These are phyloP conservation scores for Mycena maculata DNA, from an alignment of 768 basidiomycete genomes.

Conservation along the genomic window DNA sequence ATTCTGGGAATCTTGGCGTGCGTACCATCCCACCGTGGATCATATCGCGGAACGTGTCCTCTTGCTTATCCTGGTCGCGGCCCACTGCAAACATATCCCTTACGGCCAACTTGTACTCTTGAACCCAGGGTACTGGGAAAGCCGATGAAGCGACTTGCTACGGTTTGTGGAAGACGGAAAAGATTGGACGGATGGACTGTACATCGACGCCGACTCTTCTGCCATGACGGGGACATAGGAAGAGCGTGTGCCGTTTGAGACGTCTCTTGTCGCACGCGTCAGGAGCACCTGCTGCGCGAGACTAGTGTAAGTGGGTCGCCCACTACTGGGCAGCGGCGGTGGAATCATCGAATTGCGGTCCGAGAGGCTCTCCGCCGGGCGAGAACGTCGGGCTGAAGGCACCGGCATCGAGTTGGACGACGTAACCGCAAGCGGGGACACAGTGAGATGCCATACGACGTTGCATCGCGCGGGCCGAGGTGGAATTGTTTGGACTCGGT, in stretches of 20 bases:
- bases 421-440: constrained; percentile 51
- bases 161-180: constrained; percentile 5
- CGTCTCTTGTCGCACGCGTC: constrained; percentile 49
- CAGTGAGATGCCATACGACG: constrained; percentile 58
- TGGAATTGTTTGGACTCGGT: too few species aligned
- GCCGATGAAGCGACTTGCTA: constrained; percentile 15
- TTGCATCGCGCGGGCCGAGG: constrained; percentile 59
- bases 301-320: constrained; percentile 43
- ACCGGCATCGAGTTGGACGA: constrained; percentile 43
- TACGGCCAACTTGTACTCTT: too few species aligned
- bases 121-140: too few species aligned
- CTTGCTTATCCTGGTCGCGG: too few species aligned
- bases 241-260: neutral
- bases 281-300: constrained; percentile 56
- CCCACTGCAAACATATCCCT: too few species aligned
- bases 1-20: too few species aligned
- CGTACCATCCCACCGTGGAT: too few species aligned
- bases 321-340: constrained; percentile 34
- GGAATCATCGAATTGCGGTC: constrained; percentile 45
- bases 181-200: constrained; percentile 13
- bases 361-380: constrained; percentile 29
- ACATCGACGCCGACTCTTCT: constrained; percentile 31
- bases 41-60: too few species aligned
- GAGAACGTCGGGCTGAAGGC: constrained; percentile 43
- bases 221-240: neutral